Base-by-base conservation (phyloP, 768 basidiomycete genomes). In the Xerocomus brunneocitrinus region DNA sequence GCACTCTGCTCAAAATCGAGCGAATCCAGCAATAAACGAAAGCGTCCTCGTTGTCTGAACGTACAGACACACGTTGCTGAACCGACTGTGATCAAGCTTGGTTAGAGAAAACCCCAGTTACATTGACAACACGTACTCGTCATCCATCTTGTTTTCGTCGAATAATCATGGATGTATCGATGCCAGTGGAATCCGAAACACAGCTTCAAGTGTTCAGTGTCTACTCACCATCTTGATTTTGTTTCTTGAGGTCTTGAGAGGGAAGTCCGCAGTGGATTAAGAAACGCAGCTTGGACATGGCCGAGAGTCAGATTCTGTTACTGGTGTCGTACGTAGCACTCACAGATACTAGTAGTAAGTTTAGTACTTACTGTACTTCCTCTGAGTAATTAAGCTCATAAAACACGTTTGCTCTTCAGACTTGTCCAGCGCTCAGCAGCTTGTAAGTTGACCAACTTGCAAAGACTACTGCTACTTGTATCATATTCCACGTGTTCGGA, bases 191-290 rank as follows among this genome's bases (percentile, higher is more conserved):
- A 70, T 73, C 77, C 72, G 69, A 64, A 64, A 61, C 56, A 58
- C 60, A 47, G 49, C 56, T 42, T 52, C 22, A 49, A 62, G 45
- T 44, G 59, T 34, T 58, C 58, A 45, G 27, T 5, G 16, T 42
- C 5, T 24, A 70, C 81, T 82, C 71, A 84, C 82, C 82, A 84
- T 84, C 73, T 53, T 47, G 35, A 3, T 35, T 41, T 31, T 36
- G 70, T 22, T 59, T 74, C 71, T 77, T 47, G 43, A 51, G 40
- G 65, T 58, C 31, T 4, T 10, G 31, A 12, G 31, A 32, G 8
- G 31, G 8, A 28, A 5, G 31, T 32, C 30, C 8, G 30, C 31
- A 10, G 12, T 61, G 35, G 16, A 35, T 13, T n/a, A n/a, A n/a
- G 3, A 34, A 56, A 46, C 59, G 45, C 68, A 59, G 64, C 48